A percentile compares a stretch with the other conserved stretches of the same genome.
These are phyloP conservation scores for Phytophthora quininea DNA, from an alignment of 352 stramenopile genomes.

Conservation along the genomic window DNA sequence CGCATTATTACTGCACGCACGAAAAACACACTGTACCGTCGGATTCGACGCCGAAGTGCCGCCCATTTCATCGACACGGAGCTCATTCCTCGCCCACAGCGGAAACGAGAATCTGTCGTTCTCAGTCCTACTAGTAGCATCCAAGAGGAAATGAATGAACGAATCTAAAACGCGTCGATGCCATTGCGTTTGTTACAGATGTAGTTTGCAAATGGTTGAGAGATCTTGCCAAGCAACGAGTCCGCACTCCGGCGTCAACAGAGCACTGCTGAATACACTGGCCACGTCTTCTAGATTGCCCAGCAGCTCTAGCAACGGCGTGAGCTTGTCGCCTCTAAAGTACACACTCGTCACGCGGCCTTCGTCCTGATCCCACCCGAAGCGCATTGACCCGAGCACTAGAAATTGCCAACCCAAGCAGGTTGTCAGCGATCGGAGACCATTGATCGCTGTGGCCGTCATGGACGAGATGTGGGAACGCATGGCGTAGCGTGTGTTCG, in stretches of 20 bases:
- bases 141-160: not conserved
- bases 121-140: constrained; percentile 15
- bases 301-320: not conserved
- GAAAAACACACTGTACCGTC: constrained; percentile 52
- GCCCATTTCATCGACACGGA: constrained; percentile 64
- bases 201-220: not conserved
- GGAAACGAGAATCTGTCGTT: constrained; percentile 14
- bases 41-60: constrained; percentile 55
- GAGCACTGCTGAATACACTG: not conserved
- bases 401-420: no score
- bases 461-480: no score
- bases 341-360: not conserved
- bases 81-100: constrained; percentile 53
- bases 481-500: no score
- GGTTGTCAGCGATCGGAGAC: no score
- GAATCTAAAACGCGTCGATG: no score
- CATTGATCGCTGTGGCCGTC: no score
- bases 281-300: not conserved
- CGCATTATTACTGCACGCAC: constrained; percentile 59
- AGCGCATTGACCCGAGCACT: no score
- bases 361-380: no score
- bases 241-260: not conserved
- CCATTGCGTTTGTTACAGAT: not conserved
- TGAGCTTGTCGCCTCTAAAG: not conserved
- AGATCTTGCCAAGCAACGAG: not conserved